Conservation (phyloP, 1,284 basidiomycete genomes). For the Quambalaria eucalypti region DNA sequence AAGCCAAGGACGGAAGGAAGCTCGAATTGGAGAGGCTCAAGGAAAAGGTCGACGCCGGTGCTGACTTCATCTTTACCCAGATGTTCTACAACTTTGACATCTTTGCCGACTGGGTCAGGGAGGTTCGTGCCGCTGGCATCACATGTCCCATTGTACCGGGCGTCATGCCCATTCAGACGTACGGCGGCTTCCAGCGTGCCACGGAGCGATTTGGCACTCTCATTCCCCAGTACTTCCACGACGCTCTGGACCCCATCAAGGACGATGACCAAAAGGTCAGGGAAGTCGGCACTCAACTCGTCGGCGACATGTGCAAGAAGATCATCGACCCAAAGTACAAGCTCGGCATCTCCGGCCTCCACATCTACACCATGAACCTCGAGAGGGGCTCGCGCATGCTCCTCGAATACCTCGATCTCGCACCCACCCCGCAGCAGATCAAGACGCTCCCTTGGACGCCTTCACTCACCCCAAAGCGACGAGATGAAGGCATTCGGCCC, state of each 20-base stretch:
- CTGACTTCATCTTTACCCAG: conserved; percentile 85
- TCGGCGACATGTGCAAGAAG: conserved; percentile 44
- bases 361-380: conserved; percentile 47
- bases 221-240: conserved; percentile 71
- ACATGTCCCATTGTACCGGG: conserved; percentile 89
- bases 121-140: conserved; percentile 56
- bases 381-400: conserved; percentile 45
- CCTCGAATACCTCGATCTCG: conserved; percentile 41
- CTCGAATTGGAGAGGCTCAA: conserved; percentile 75
- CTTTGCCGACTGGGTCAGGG: conserved; percentile 75
- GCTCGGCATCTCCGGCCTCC: conserved; percentile 39
- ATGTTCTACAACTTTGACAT: conserved; percentile 87
- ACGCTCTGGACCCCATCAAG: conserved; percentile 77
- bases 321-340: conserved; percentile 25
- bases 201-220: conserved; percentile 75
- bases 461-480: conserved; percentile 41
- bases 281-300: conserved; percentile 28
- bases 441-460: conserved; percentile 44
- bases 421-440: conserved; percentile 37
- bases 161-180: conserved; percentile 94
- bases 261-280: conserved; percentile 50
- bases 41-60: conserved; percentile 76
- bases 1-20: conserved; percentile 46
- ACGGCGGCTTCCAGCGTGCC: conserved; percentile 89
- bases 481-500: conserved; percentile 44